A percentile compares a stretch with the other conserved stretches of the same genome.
phyloP scores from a whole-genome alignment of 1,284 basidiomycete genomes.

The Microstroma glucosiphilum region DNA sequence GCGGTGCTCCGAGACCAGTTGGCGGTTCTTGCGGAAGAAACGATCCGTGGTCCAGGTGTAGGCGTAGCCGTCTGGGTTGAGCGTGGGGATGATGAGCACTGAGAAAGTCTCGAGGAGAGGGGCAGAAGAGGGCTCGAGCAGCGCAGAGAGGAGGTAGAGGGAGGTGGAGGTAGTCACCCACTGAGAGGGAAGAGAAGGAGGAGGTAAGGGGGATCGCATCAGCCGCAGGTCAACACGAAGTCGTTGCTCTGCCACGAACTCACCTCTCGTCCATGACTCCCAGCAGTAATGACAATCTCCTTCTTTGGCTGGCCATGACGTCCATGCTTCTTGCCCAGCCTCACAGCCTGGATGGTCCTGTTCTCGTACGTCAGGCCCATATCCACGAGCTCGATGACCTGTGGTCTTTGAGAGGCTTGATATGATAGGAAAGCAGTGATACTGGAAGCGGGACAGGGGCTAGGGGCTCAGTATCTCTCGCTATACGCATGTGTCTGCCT shows the following conservation, averaged over 20 bases:
- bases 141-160: constrained; percentile 58
- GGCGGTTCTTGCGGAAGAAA: constrained; percentile 78
- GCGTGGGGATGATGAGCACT: constrained; percentile 69
- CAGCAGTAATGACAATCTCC: constrained; percentile 2
- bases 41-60: constrained; percentile 61
- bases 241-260: background rate
- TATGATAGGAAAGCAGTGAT: constrained; percentile 4
- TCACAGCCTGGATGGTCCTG: background rate
- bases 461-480: background rate
- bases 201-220: background rate
- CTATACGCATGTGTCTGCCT: background rate
- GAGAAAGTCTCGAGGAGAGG: constrained; percentile 60
- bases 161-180: constrained; percentile 74
- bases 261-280: constrained; percentile 9
- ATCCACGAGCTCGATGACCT: background rate
- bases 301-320: background rate
- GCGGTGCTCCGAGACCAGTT: constrained; percentile 40
- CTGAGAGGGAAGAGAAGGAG: constrained; percentile 51
- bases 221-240: background rate
- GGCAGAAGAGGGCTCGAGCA: constrained; percentile 16
- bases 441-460: background rate
- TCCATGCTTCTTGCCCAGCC: background rate
- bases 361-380: background rate
- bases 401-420: background rate
- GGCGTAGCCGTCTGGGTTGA: constrained; percentile 77